Percentiles rank a stretch among this genome's conserved stretches.
These are phyloP conservation scores for Ophiorrhiza pumila DNA, from an alignment of 257 asterid genomes.

Conservation along the genomic window DNA sequence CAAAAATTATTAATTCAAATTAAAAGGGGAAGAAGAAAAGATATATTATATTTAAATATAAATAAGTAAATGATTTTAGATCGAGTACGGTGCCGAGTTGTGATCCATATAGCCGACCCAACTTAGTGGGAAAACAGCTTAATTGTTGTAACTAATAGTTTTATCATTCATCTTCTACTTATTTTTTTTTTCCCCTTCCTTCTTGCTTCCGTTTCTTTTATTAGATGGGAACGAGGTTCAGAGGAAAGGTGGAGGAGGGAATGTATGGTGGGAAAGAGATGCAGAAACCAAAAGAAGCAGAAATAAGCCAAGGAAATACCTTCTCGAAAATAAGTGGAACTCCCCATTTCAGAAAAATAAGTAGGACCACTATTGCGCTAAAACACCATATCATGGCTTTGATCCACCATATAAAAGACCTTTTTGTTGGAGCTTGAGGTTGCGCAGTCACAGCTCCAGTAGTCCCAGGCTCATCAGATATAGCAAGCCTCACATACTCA, in stretches of 20 bases:
- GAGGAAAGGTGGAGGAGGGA: not conserved
- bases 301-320: constrained; percentile 36
- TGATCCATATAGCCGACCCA: no score
- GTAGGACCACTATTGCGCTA: constrained; percentile 28
- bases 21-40: no score
- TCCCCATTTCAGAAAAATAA: constrained; percentile 64
- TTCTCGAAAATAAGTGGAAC: constrained; percentile 62
- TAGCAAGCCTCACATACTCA: constrained; percentile 74
- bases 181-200: not conserved
- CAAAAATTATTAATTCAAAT: no score
- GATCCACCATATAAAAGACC: constrained; percentile 55
- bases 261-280: not conserved
- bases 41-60: no score
- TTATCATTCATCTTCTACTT: not conserved
- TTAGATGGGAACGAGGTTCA: not conserved
- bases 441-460: constrained; percentile 35
- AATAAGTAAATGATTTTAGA: no score
- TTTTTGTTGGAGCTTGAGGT: constrained; percentile 27
- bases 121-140: no score
- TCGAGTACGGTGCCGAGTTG: no score
- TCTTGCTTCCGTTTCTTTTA: not conserved
- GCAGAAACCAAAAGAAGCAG: not conserved
- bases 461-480: constrained; percentile 44
- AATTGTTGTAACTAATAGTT: not conserved
- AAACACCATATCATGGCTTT: constrained; percentile 47